phyloP scores from a whole-genome alignment of 139 green algal genomes.

The Chlamydomonas eustigma region DNA sequence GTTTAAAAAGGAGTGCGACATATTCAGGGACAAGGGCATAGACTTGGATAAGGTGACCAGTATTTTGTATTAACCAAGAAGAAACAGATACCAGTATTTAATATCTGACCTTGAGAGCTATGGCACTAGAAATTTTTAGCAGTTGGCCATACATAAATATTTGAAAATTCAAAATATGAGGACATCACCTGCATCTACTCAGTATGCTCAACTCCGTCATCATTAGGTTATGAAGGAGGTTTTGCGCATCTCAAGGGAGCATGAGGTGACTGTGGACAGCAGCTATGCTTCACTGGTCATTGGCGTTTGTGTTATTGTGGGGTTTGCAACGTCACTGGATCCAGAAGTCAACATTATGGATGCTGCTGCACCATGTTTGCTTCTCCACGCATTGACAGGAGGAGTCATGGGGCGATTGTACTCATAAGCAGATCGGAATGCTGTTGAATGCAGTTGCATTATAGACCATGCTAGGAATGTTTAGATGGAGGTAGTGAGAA shows the following conservation, averaged over 20 bases:
- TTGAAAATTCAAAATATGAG: too few species aligned
- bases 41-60: constrained; percentile 68
- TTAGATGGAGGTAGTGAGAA: too few species aligned
- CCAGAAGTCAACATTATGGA: constrained; percentile 85
- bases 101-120: too few species aligned
- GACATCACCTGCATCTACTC: too few species aligned
- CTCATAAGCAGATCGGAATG: too few species aligned
- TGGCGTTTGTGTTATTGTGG: constrained; percentile 79
- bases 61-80: too few species aligned
- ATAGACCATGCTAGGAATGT: too few species aligned
- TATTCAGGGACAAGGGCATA: constrained; percentile 54
- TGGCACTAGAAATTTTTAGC: too few species aligned
- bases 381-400: constrained; percentile 72
- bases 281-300: constrained; percentile 82
- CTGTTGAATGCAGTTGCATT: too few species aligned
- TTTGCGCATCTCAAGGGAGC: constrained; percentile 42
- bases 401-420: constrained; percentile 71
- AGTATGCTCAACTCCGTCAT: background rate
- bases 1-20: constrained; percentile 53
- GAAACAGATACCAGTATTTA: too few species aligned
- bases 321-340: constrained; percentile 82
- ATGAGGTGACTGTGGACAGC: constrained; percentile 80
- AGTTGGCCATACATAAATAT: too few species aligned
- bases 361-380: constrained; percentile 60
- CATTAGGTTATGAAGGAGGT: constrained; percentile 60